Evolutionary conservation across 2,329 filamentous ascomycete species (phyloP), one percentile per base, ranked within the genome.

Genomic region (Dothideomycetidae sp.): DNA sequence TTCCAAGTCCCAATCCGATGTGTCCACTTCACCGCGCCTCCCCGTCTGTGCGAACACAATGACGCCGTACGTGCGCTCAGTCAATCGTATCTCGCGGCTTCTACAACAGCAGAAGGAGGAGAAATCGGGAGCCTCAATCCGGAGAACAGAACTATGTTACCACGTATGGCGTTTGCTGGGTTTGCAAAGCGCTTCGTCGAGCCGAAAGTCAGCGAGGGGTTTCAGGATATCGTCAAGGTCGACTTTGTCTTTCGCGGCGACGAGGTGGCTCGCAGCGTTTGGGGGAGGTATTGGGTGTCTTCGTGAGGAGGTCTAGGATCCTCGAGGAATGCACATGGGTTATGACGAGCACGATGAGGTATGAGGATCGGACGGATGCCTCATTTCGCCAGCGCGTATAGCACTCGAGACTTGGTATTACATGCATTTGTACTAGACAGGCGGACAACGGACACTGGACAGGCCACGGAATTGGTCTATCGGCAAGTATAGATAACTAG

Each of bases 121-220:
- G n/a, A n/a, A n/a, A n/a, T n/a, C n/a, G n/a, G n/a, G n/a, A n/a
- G 30, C 10, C 67, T 85, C 60, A 96, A 96, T 52, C 88, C 86
- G 1, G 88, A 96, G 57, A 71, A 73, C 15, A 71, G 90, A 44
- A 62, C 68, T 1, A 67, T 73, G 1, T 67, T 98, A 4, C 86
- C 88, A 0, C 73, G 71, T 31, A 65, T 90, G 44, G 88, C 90
- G 0, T 96, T 94, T 55, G 74, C 68, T 15, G 71, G 75, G 10
- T 98, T 84, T 52, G 63, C 67, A 11, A 72, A 75, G 5, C 71
- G 82, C 37, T 90, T 82, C 58, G 74, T 75, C 46, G 69, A 78
- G 46, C 90, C 88, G 1, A 70, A 67, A 28, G 42, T 70, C 1
- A 67, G 71, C 10, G 90, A 98, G 59, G 88, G 88, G 0, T 94